Base-by-base conservation (phyloP, 257 asterid species). In the Nyctanthes arbortristis region DNA sequence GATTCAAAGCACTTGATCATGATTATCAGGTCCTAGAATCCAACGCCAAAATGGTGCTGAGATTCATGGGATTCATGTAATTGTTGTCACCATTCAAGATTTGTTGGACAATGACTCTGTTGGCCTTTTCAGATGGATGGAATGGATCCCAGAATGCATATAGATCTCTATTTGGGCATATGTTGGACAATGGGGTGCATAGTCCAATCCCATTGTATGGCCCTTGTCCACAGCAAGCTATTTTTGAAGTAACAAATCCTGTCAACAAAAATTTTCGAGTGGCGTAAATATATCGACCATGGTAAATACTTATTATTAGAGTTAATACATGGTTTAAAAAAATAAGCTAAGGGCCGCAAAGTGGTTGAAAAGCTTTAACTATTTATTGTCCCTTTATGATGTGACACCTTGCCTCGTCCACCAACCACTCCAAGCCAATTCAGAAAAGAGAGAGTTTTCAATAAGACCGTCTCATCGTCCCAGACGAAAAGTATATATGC, bases 221-320 rank as follows among this genome's bases (percentile, higher is more conserved):
- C 18, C 96, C 96, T 78, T 89, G 96, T 11, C 96, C 96, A 56
- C 95, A 89, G 13, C 96, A 89, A 5, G 95, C 96, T 36, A 87
- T 31, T 71, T 87, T 87, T 30, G 95, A 84, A 13, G 96, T 84
- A 12, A 79, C 73, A 65, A 89, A 89, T 11, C 96, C 96, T 87
- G 77, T 7, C 64, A 34, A 31, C n/a, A n/a, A n/a, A n/a, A n/a
- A n/a, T n/a, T n/a, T n/a, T n/a, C n/a, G n/a, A n/a, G n/a, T n/a
- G n/a, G n/a, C n/a, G n/a, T n/a, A n/a, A n/a, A n/a, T n/a, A n/a
- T n/a, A n/a, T n/a, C n/a, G n/a, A n/a, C n/a, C n/a, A n/a, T n/a
- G n/a, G n/a, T n/a, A n/a, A n/a, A n/a, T 35, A 43, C 16, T 16
- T 64, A 0, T 11, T 45, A 22, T 2, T 45, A 25, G 13, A 28